Evolutionary conservation across 306 rosid genomes (phyloP), one percentile per base, ranked within the genome.

Genomic region (Herpetospermum pedunculosum): DNA sequence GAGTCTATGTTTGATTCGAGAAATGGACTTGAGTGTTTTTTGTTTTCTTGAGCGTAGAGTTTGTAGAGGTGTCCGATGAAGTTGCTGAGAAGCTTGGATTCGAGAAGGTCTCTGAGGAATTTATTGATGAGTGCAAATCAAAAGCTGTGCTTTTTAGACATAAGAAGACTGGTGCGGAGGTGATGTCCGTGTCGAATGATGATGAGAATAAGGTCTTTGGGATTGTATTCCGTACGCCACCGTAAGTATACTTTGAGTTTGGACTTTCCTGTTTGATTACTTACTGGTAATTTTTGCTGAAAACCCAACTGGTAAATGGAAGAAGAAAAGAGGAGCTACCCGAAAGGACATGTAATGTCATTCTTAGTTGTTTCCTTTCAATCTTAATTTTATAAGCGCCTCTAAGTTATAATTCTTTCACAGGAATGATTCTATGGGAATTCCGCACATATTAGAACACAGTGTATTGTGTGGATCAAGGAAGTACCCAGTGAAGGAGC

Each of bases 181-280:
- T 91, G 58, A 88, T 95, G 87, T 89, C 99, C 16, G 89, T 95
- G 70, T 83, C 90, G 19, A 95, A 95, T 77, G 79, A 89, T 40
- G 99, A 95, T 49, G 99, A 95, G 85, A 91, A 95, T 80, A 95
- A 95, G 88, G 99, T 95, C 37, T 95, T 95, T 40, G 99, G 97
- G 70, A 83, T 95, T 58, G 97, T 95, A 73, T 87, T 95, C 76
- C 91, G 99, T 53, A 95, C 99, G 49, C 99, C 99, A 4, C 97
- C 99, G 96, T 93, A 63, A 87, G 89, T 87, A 18, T 12, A 58
- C 15, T 19, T 64, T 23, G 23, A 16, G 16, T n/a, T 57, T 53
- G 48, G 23, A 15, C 35, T 73, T 73, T 18, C 16, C 38, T 76
- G 32, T 46, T 47, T 82, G 62, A 12, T 78, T 63, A 4, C 37